These are phyloP conservation scores for Trichoderma brevicompactum DNA, from an alignment of 2,329 filamentous ascomycete species.

Conservation along the genomic window DNA sequence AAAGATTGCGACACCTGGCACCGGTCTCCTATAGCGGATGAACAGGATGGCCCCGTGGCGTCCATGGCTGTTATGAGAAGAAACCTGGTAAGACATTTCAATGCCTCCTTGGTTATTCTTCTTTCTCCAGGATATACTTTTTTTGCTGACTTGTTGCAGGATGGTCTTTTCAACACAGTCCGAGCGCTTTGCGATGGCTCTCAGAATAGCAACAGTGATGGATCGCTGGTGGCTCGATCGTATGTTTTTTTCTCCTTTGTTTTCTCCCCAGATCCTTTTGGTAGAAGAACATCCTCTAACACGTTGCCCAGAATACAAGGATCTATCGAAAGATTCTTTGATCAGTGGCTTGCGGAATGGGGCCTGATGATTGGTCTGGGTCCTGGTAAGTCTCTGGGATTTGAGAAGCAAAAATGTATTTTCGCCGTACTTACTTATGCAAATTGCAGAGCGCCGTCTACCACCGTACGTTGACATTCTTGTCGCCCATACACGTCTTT, in stretches of 20 bases:
- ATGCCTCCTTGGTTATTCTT: neutral
- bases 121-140: constrained; percentile 20
- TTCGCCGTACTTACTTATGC: neutral
- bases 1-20: constrained; percentile 74
- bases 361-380: constrained; percentile 59
- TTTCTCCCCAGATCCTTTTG: neutral
- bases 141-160: constrained; percentile 40
- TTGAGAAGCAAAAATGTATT: neutral
- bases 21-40: constrained; percentile 63
- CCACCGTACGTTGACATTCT: constrained; percentile 77
- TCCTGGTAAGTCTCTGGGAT: constrained; percentile 44
- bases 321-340: constrained; percentile 68
- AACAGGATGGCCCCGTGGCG: constrained; percentile 71
- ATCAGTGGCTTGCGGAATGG: constrained; percentile 68
- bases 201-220: constrained; percentile 52
- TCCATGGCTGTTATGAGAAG: constrained; percentile 72
- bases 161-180: constrained; percentile 61
- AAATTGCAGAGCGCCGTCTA: constrained; percentile 53
- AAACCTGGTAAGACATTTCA: constrained; percentile 57
- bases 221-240: constrained; percentile 58
- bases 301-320: constrained; percentile 52
- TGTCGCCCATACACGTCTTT: constrained; percentile 72
- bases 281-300: constrained; percentile 30
- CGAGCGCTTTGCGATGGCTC: constrained; percentile 64
- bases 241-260: constrained; percentile 37